phyloP scores from a whole-genome alignment of 169 alveolate species.

The Plasmodium relictum region DNA sequence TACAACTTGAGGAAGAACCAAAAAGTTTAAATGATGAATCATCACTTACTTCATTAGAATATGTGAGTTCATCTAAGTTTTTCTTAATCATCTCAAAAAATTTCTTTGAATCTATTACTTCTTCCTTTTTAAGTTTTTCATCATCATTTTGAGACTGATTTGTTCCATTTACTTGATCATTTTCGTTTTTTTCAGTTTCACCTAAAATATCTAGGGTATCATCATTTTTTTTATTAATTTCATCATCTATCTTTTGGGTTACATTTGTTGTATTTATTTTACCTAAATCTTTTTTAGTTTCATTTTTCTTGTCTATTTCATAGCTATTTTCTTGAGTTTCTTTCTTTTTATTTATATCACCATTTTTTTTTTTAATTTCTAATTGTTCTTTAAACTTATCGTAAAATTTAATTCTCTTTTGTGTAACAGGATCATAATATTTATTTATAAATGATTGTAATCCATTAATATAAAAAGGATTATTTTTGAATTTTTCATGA shows the following conservation, averaged over 20 bases:
- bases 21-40: conserved; percentile 72
- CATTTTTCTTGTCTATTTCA: no score
- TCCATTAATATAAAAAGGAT: conserved; percentile 67
- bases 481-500: conserved; percentile 71
- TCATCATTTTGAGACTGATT: not conserved
- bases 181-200: not conserved
- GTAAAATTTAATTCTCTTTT: conserved; percentile 58
- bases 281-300: no score
- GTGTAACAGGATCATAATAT: conserved; percentile 70
- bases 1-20: conserved; percentile 65
- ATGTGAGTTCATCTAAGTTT: conserved; percentile 21
- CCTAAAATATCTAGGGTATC: not conserved
- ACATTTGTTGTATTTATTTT: not conserved
- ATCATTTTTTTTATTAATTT: not conserved
- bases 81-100: conserved; percentile 49
- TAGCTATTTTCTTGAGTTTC: not conserved
- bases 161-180: not conserved
- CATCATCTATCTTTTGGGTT: not conserved
- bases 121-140: not conserved
- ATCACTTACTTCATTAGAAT: conserved; percentile 59
- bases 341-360: not conserved
- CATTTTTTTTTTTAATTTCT: conserved; percentile 45
- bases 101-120: conserved; percentile 3
- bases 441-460: conserved; percentile 75
- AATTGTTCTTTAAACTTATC: conserved; percentile 48